Evolutionary conservation across 306 rosid species (phyloP), one percentile per base, ranked within the genome.

Genomic region (Cucurbita maxima): DNA sequence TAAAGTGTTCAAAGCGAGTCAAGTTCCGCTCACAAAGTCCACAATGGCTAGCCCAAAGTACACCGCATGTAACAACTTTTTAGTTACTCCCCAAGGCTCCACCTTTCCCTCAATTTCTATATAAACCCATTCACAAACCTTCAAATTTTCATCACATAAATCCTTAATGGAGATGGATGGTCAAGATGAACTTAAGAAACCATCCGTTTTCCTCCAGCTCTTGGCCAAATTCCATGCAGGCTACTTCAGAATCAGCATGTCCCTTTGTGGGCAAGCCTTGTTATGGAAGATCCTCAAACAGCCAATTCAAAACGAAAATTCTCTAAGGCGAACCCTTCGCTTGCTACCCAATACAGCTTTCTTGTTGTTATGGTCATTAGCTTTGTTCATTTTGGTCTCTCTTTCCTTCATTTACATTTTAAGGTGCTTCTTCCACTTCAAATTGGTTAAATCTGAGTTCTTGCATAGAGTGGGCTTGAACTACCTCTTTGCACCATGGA

Each of bases 181-280:
- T 52, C 41, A 41, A 18, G 20, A 44, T 54, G 67, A 44, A 12
- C 4, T 4, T 3, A 45, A 71, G 12, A 36, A 40, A 30, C 20
- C 81, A 19, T 40, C 73, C n/a, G 5, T 54, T 7, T 60, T 64
- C 10, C 75, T 81, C 30, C 48, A 76, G 12, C 67, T 81, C 57
- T 52, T 81, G 25, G 66, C 78, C 37, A 76, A 72, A 38, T 64
- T 72, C 18, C 81, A 81, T 8, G 83, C 78, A 16, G 83, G 83
- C 34, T 76, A 81, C 60, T 81, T 81, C 70, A 75, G 83, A 34
- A 76, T 81, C 53, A 81, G 83, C 66, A 58, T 81, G 18, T 81
- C 83, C 14, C 80, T 81, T 4, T 76, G 78, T 37, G 56, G 66
- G 40, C 83, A 81, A 73, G 83, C 83, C 7, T 51, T 81, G 63